Base-by-base conservation (phyloP, 306 rosid genomes). In the Quercus aquifolioides region DNA sequence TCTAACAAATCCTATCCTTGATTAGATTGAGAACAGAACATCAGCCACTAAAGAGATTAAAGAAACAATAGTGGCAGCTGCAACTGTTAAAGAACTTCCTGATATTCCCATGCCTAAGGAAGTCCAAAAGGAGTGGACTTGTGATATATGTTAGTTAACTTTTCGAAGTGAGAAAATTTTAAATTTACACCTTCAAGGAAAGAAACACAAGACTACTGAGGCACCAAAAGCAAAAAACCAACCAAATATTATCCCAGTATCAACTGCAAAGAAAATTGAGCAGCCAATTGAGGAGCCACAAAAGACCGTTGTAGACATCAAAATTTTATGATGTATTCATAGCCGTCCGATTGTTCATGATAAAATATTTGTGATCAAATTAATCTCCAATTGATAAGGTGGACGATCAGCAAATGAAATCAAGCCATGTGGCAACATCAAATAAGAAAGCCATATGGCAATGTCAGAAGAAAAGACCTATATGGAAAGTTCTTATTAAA, bases 121-220 rank as follows among this genome's bases (percentile, higher is more conserved):
- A 20, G 77, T 86, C 30, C 88, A 76, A 71, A 88, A 85, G 76
- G 84, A 79, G 79, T 88, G 91, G 92, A 75, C 75, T 35, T 87
- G 87, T 35, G 85, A 84, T 33, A 64, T 88, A 25, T 88, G 89
- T 79, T 78, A 75, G 30, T 58, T 90, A 72, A 88, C 49, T 52
- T 31, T 67, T 12, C 0, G 18, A 1, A 9, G 78, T 1, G 82
- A 73, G 77, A 21, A 0, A 1, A 60, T 0, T 38, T 80, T 85
- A 75, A 65, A 52, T 46, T 1, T 0, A 3, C 89, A 88, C 75
- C 19, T 85, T 4, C 6, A 15, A 1, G 92, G 89, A 19, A 79
- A 0, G 57, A 76, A 56, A 62, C 94, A 90, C 71, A 64, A 6
- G 82, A 77, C 73, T 63, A 4, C 18, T 33, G 83, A 81, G 65